Conservation (phyloP, 2,329 filamentous ascomycete species). For the Monilinia polystroma region DNA sequence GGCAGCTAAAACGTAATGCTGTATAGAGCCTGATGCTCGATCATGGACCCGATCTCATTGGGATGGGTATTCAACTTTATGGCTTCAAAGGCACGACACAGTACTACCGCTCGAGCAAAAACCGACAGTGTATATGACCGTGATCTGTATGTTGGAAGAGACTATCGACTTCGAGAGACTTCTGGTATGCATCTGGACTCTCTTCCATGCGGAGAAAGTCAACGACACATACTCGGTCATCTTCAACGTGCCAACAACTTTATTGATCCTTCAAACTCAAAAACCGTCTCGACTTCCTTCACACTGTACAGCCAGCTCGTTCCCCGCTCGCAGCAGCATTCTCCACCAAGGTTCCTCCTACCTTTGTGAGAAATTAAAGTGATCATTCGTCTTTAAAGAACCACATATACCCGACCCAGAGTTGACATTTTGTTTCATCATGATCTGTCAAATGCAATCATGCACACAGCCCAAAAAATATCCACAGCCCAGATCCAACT, state of each 20-base stretch:
- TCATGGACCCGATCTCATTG: no score
- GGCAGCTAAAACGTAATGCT: no score
- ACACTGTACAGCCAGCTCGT: neutral
- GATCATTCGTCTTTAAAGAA: neutral
- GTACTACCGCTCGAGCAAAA: neutral
- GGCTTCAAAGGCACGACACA: neutral
- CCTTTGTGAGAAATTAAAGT: neutral
- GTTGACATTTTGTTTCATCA: neutral
- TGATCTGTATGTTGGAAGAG: neutral
- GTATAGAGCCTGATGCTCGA: no score
- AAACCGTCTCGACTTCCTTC: neutral
- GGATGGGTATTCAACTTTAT: no score
- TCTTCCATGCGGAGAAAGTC: conserved; percentile 1
- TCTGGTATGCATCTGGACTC: neutral
- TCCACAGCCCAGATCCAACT: neutral
- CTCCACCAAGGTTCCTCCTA: neutral
- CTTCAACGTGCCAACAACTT: conserved; percentile 11
- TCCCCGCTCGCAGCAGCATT: neutral
- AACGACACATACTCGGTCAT: conserved; percentile 12
- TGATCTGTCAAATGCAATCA: conserved; percentile 15
- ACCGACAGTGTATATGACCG: neutral
- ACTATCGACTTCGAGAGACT: conserved; percentile 4
- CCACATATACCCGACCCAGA: neutral
- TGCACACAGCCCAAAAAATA: neutral
- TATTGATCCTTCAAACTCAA: neutral